phyloP scores from a whole-genome alignment of 805 yeast species.

The Metschnikowia similis region DNA sequence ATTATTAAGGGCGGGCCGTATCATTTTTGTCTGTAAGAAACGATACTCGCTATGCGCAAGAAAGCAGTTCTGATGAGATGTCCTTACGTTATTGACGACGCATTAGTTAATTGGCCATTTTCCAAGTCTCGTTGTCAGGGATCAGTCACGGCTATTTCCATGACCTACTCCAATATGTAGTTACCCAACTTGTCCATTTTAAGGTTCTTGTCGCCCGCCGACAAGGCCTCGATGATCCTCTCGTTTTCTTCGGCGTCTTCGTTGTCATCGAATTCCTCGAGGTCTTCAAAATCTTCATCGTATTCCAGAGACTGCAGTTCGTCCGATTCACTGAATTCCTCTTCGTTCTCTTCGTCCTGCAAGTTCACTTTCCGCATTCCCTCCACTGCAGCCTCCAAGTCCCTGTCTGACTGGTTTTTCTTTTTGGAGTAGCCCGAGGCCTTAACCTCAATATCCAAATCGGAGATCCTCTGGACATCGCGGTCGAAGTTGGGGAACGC shows the following conservation, averaged over 20 bases:
- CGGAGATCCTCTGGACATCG: slow-evolving; percentile 65
- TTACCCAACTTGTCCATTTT: slow-evolving; percentile 83
- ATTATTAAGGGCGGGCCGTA: neutral
- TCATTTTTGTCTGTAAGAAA: no score
- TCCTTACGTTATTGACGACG: no score
- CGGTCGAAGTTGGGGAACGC: slow-evolving; percentile 76
- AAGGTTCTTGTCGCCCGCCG: slow-evolving; percentile 56
- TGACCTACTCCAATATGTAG: slow-evolving; percentile 55
- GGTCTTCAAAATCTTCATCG: slow-evolving; percentile 32
- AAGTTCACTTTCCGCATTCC: slow-evolving; percentile 51
- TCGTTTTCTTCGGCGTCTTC: slow-evolving; percentile 38
- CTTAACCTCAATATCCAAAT: slow-evolving; percentile 78
- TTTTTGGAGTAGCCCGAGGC: slow-evolving; percentile 78
- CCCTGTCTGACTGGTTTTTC: slow-evolving; percentile 43
- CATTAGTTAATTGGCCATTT: no score
- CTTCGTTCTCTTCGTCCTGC: slow-evolving; percentile 24
- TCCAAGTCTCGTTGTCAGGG: no score
- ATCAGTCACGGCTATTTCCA: no score
- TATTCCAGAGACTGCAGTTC: slow-evolving; percentile 19
- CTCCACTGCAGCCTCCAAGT: slow-evolving; percentile 72
- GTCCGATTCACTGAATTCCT: slow-evolving; percentile 42
- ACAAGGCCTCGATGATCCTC: slow-evolving; percentile 66
- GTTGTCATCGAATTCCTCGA: slow-evolving; percentile 26
- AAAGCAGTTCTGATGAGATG: no score
- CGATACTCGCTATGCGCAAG: no score